phyloP scores from a whole-genome alignment of 805 yeast genomes.

The Metschnikowia similis region DNA sequence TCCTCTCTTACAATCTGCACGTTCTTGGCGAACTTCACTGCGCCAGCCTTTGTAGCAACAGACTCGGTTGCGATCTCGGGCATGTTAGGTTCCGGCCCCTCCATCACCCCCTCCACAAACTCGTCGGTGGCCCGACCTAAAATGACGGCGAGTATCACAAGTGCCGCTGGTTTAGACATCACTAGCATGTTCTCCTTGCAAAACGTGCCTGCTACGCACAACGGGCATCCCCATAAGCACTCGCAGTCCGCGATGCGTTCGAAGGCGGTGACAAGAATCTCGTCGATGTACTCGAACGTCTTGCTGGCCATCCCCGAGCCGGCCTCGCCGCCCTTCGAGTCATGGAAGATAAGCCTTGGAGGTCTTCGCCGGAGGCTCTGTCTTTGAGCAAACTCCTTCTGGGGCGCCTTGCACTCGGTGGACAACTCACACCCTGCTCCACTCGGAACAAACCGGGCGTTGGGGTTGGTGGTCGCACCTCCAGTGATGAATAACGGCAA shows the following conservation, averaged over 20 bases:
- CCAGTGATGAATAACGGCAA: slow-evolving; percentile 70
- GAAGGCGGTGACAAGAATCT: slow-evolving; percentile 57
- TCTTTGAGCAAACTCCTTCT: slow-evolving; percentile 82
- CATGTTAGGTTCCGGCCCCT: slow-evolving; percentile 76
- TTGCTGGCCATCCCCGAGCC: slow-evolving; percentile 80
- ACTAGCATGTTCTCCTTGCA: slow-evolving; percentile 83
- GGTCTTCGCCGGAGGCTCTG: slow-evolving; percentile 76
- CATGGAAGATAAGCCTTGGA: slow-evolving; percentile 79
- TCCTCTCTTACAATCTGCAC: slow-evolving; percentile 35
- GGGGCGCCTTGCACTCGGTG: slow-evolving; percentile 97
- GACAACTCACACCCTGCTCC: slow-evolving; percentile 55
- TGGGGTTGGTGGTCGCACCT: slow-evolving; percentile 49
- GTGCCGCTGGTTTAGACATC: slow-evolving; percentile 81
- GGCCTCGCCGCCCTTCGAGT: slow-evolving; percentile 71
- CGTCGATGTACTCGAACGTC: slow-evolving; percentile 74
- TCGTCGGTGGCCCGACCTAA: slow-evolving; percentile 51
- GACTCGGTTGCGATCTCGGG: slow-evolving; percentile 70
- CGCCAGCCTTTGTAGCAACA: slow-evolving; percentile 48
- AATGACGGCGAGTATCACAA: slow-evolving; percentile 59
- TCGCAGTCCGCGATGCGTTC: slow-evolving; percentile 59
- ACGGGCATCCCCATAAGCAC: slow-evolving; percentile 77
- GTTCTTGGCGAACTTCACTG: slow-evolving; percentile 60
- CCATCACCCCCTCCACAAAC: slow-evolving; percentile 42
- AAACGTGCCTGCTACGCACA: slow-evolving; percentile 77
- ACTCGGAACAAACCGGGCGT: slow-evolving; percentile 25